Evolutionary conservation across 371 early-diverging fungal genomes (phyloP).

Genomic region (Dinochytrium kinnereticum): DNA sequence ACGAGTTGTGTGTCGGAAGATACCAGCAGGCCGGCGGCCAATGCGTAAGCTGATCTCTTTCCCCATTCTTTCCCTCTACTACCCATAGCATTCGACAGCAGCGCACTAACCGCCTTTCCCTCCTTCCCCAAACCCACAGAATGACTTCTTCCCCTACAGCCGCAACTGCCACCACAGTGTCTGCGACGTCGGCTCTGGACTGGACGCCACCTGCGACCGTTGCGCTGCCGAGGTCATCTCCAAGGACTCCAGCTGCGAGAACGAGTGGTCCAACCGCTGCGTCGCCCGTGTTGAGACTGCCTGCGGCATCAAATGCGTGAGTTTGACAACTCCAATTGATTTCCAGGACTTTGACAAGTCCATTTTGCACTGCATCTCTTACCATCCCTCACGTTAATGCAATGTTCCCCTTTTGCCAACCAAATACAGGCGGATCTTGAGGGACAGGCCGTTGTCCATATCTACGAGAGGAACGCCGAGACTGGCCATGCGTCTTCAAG

Average conservation of each 20-base stretch:
- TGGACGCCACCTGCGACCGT: constrained; percentile 11
- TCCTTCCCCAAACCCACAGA: background rate
- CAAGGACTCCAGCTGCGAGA: background rate
- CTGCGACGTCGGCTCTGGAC: background rate
- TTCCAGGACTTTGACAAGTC: too few species aligned
- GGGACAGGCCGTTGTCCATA: background rate
- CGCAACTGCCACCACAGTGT: constrained; percentile 8
- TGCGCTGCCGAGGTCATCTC: constrained; percentile 11
- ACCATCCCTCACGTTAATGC: background rate
- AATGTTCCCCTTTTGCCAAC: background rate
- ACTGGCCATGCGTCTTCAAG: background rate
- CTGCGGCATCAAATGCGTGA: background rate
- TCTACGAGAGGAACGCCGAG: background rate
- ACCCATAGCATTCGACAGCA: too few species aligned
- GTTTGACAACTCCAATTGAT: too few species aligned
- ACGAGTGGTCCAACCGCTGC: background rate
- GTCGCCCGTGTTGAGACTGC: constrained; percentile 6
- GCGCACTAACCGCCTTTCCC: too few species aligned
- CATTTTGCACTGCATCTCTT: too few species aligned
- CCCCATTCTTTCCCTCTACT: background rate
- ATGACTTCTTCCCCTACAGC: constrained; percentile 2
- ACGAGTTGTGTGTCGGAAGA: constrained; percentile 9
- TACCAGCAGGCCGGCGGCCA: background rate
- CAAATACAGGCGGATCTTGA: background rate
- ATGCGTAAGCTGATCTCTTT: background rate